These are phyloP conservation scores for Athelia psychrophila DNA, from an alignment of 1,284 basidiomycete genomes.

Conservation along the genomic window DNA sequence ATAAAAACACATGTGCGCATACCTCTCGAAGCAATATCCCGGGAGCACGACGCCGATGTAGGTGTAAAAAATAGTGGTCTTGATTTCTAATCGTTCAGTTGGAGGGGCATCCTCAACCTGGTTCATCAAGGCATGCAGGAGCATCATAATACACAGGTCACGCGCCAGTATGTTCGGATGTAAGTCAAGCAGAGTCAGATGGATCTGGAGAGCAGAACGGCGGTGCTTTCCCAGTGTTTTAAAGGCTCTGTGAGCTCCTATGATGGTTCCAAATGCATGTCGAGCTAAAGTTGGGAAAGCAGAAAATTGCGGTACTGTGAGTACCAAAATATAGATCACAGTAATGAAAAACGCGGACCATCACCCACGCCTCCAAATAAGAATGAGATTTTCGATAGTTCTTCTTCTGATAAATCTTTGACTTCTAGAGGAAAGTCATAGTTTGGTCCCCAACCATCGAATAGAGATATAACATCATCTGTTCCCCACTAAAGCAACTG, in stretches of 20 bases:
- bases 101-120: too few species aligned
- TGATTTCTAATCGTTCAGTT: constrained; percentile 2
- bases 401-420: background rate
- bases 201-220: constrained; percentile 9
- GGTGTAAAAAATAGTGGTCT: constrained; percentile 7
- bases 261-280: constrained; percentile 17
- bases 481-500: background rate
- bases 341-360: background rate
- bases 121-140: constrained; percentile 13
- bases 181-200: constrained; percentile 22
- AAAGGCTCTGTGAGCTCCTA: constrained; percentile 13
- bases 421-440: background rate
- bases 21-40: constrained; percentile 11
- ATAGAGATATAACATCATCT: background rate
- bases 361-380: background rate
- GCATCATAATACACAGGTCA: constrained; percentile 18
- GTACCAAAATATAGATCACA: too few species aligned
- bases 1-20: background rate
- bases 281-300: constrained; percentile 6
- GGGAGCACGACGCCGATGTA: constrained; percentile 10
- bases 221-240: constrained; percentile 7
- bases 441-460: background rate
- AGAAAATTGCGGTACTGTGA: background rate
- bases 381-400: background rate
- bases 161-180: constrained; percentile 20